Base-by-base conservation (phyloP, 73 alveolate species). In the Paramecium tetraurelia region DNA sequence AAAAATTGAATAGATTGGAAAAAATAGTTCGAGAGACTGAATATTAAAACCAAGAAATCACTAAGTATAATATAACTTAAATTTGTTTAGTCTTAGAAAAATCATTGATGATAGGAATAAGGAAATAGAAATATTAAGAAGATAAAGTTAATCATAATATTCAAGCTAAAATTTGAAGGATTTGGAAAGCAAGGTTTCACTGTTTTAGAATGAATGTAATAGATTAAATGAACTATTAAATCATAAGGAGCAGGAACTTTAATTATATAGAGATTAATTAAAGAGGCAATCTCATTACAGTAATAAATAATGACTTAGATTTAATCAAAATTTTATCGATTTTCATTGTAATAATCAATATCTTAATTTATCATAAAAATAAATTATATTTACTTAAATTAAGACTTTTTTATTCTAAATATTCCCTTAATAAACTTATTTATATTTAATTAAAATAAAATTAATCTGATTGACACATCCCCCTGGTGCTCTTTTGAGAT, bases 51-150 rank as follows among this genome's bases (percentile, higher is more conserved):
- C 7, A 41, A 24, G 90, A 80, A 24, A 80, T 48, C 29, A 8
- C 77, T 41, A 75, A 75, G 87, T 75, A 75, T 7, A 16, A 12
- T 63, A 4, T 0, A 5, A n/a, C 38, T 29, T 14, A 7, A 16
- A 71, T 71, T 14, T 12, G 6, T 75, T 16, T 35, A 80, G 72
- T 80, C 44, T 80, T 22, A 4, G 90, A 7, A 80, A 46, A 46
- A 80, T 80, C 0, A 80, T 80, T 22, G 90, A 80, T 80, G 90
- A 80, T 31, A 41, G 90, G 12, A 80, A 80, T 80, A 80, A 48
- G 24, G 90, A 80, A 22, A 44, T 80, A 2, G 90, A 80, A 18
- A 0, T 31, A 4, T 44, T 80, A 24, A 80, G 90, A 80, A 80
- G 84, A 27, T 63, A 63, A 63, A 63, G 46, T 63, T 21, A 14